Percentiles rank a stretch among this genome's conserved stretches.
Evolutionary conservation across 2,329 filamentous ascomycete species (phyloP).

Genomic region (Corniculantispora saksenae): DNA sequence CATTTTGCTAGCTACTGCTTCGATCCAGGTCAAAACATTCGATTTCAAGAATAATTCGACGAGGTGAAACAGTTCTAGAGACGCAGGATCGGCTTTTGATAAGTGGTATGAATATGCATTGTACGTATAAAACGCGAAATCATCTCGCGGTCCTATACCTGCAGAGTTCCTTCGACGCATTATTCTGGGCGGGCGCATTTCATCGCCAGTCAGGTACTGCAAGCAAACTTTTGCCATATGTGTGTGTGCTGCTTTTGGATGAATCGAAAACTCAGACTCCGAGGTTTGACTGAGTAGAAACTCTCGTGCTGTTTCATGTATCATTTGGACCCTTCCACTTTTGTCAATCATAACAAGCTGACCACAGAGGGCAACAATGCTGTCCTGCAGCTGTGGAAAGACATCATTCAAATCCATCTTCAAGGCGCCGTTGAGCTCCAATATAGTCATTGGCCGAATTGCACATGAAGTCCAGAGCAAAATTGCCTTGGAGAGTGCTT

Average conservation of each 20-base stretch:
- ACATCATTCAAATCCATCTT: constrained; percentile 34
- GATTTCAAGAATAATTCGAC: constrained; percentile 32
- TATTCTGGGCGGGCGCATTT: constrained; percentile 36
- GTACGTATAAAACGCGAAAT: constrained; percentile 33
- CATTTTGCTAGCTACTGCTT: constrained; percentile 25
- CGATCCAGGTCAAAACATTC: constrained; percentile 41
- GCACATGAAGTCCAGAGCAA: constrained; percentile 39
- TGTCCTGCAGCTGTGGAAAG: constrained; percentile 29
- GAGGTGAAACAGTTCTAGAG: constrained; percentile 27
- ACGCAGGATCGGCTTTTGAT: constrained; percentile 26
- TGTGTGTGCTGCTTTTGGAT: constrained; percentile 31
- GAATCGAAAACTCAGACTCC: constrained; percentile 34
- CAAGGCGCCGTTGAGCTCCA: constrained; percentile 38
- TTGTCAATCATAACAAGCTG: constrained; percentile 40
- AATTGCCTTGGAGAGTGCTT: constrained; percentile 36
- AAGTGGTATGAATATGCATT: constrained; percentile 38
- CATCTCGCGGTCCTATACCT: constrained; percentile 19
- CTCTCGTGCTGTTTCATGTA: constrained; percentile 41
- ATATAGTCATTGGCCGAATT: constrained; percentile 33
- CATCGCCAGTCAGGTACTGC: constrained; percentile 32
- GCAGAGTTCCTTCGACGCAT: constrained; percentile 21
- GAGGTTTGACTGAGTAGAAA: constrained; percentile 29
- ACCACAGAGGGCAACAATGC: constrained; percentile 33
- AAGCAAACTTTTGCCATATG: constrained; percentile 37
- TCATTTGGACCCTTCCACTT: constrained; percentile 33